These are phyloP conservation scores for Arthromyces matolae DNA, from an alignment of 768 basidiomycete species.

Conservation along the genomic window DNA sequence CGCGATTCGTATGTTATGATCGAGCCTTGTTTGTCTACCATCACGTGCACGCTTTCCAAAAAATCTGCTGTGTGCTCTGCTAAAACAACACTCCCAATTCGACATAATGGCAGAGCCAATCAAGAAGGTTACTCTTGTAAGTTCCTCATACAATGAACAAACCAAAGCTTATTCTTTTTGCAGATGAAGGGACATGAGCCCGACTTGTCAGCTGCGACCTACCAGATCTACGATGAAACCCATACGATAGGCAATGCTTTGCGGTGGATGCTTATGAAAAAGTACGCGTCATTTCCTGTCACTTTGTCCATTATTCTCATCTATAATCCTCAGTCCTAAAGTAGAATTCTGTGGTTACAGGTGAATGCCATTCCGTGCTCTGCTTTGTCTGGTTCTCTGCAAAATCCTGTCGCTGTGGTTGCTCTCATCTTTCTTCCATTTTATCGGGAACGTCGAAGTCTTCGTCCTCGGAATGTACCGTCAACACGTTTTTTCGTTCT, in stretches of 20 bases:
- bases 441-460: not conserved
- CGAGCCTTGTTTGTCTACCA: not conserved
- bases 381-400: not conserved
- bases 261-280: conserved; percentile 99
- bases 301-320: conserved; percentile 2
- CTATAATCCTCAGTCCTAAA: conserved; percentile 60
- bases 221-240: conserved; percentile 87
- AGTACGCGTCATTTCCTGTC: conserved; percentile 52
- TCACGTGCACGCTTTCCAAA: not conserved
- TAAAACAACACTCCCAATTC: not conserved
- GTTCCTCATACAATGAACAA: conserved; percentile 1
- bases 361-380: conserved; percentile 34
- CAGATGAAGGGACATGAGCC: conserved; percentile 82
- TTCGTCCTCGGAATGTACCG: not conserved
- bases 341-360: conserved; percentile 99
- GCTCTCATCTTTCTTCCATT: not conserved
- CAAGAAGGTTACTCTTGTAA: conserved; percentile 43
- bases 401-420: not conserved
- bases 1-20: too few relatives aligned
- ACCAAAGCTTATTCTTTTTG: not conserved
- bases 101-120: conserved; percentile 33
- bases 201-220: conserved; percentile 87
- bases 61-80: not conserved
- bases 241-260: conserved; percentile 95
- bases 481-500: conserved; percentile 1